Evolutionary conservation across 495 filamentous ascomycete genomes (phyloP).

Genomic region (Podospora conica): DNA sequence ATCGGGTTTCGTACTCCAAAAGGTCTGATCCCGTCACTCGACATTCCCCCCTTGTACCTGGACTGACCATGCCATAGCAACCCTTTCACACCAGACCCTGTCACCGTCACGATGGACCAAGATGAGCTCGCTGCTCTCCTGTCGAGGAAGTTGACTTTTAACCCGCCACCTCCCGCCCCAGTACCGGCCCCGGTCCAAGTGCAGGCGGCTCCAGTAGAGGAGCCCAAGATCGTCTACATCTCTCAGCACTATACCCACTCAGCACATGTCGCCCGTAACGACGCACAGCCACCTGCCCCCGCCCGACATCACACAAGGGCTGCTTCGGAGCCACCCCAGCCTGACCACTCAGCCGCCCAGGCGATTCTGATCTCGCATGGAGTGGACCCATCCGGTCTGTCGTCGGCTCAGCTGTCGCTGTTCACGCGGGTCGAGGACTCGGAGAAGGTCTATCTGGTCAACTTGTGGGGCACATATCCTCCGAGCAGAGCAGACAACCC

Average conservation of each 20-base stretch:
- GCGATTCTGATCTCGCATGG: constrained; percentile 38
- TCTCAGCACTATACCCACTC: constrained; percentile 74
- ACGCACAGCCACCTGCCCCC: constrained; percentile 17
- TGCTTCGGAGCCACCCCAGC: constrained; percentile 44
- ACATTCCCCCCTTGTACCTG: background rate
- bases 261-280: constrained; percentile 42
- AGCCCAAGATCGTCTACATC: constrained; percentile 52
- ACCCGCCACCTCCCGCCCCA: constrained; percentile 32
- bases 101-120: constrained; percentile 44
- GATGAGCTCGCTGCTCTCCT: constrained; percentile 67
- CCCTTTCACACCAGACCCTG: constrained; percentile 24
- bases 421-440: constrained; percentile 54
- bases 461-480: constrained; percentile 61
- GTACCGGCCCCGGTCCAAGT: constrained; percentile 26
- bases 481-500: constrained; percentile 38
- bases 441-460: constrained; percentile 54
- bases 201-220: constrained; percentile 22
- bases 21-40: background rate
- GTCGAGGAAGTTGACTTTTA: constrained; percentile 55
- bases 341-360: constrained; percentile 39
- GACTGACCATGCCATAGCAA: constrained; percentile 12
- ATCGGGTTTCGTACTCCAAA: background rate
- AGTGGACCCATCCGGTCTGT: constrained; percentile 49
- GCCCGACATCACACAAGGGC: constrained; percentile 29
- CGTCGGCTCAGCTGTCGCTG: constrained; percentile 52